A percentile compares a stretch with the other conserved stretches of the same genome.
Conservation (phyloP, 495 filamentous ascomycete species). For the Lepidopterella palustris region DNA sequence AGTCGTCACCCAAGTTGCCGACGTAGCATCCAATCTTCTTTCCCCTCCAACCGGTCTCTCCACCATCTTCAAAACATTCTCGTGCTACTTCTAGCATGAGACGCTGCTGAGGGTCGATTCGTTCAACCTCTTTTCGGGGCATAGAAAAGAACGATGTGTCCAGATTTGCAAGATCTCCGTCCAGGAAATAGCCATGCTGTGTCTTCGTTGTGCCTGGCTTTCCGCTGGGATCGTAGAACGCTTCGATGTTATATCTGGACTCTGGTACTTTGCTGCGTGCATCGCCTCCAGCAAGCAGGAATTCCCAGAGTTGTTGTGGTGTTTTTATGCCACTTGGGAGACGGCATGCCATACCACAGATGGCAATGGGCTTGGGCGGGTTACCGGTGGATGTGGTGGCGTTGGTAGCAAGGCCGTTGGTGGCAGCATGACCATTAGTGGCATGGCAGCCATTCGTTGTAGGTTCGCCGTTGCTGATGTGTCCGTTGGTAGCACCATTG, state of each 20-base stretch:
- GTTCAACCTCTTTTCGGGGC: neutral
- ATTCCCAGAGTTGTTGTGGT: slow-evolving; percentile 54
- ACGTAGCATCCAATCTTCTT: slow-evolving; percentile 5
- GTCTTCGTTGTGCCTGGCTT: neutral
- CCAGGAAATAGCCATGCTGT: slow-evolving; percentile 7
- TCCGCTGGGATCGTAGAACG: neutral
- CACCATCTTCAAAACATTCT: slow-evolving; percentile 9
- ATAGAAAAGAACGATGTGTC: slow-evolving; percentile 11
- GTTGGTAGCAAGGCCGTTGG: too few species aligned
- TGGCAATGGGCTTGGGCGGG: slow-evolving; percentile 52
- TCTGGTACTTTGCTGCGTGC: neutral
- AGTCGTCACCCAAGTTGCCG: slow-evolving; percentile 9
- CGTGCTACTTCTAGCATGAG: slow-evolving; percentile 9
- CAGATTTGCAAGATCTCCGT: slow-evolving; percentile 1
- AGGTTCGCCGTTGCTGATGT: too few species aligned
- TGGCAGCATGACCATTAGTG: too few species aligned
- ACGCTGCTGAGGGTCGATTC: slow-evolving; percentile 13
- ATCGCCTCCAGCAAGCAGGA: slow-evolving; percentile 31
- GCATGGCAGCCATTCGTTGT: too few species aligned
- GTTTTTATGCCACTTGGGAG: slow-evolving; percentile 51
- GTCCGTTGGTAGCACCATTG: too few species aligned
- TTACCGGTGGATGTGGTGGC: too few species aligned
- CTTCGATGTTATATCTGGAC: neutral
- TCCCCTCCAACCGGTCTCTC: neutral
- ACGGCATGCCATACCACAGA: slow-evolving; percentile 54